Conservation (phyloP, 2,329 filamentous ascomycete species). For the Golovinomyces cichoracearum region DNA sequence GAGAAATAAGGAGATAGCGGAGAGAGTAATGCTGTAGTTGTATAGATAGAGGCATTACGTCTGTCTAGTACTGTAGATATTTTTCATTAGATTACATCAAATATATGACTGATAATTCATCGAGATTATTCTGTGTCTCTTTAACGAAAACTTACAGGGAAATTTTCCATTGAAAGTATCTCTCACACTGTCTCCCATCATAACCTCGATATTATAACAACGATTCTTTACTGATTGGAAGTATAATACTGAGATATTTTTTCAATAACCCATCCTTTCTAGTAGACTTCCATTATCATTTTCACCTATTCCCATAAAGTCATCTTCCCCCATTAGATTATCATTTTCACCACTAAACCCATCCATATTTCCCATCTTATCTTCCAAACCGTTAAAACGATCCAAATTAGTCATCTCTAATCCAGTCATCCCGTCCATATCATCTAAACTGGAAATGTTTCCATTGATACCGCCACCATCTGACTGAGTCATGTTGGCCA, state of each 20-base stretch:
- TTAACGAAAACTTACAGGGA: no score
- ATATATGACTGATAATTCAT: no score
- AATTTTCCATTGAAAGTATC: no score
- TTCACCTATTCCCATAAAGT: neutral
- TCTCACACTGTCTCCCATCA: no score
- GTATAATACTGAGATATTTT: no score
- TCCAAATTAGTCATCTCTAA: neutral
- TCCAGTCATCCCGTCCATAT: neutral
- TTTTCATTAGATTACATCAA: no score
- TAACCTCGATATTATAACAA: neutral
- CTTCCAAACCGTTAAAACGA: neutral
- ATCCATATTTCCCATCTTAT: neutral
- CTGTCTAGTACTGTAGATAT: no score
- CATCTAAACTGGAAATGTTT: neutral
- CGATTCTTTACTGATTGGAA: no score
- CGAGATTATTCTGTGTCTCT: no score
- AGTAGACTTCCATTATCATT: neutral
- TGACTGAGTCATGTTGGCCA: neutral
- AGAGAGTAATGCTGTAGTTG: no score
- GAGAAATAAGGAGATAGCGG: no score
- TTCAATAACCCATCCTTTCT: slow-evolving; percentile 1
- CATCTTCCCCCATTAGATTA: neutral
- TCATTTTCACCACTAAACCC: neutral
- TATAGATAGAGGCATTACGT: no score
- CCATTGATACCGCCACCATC: neutral